Base-by-base conservation (phyloP, 2,329 filamentous ascomycete genomes). In the Colletotrichum sp. region DNA sequence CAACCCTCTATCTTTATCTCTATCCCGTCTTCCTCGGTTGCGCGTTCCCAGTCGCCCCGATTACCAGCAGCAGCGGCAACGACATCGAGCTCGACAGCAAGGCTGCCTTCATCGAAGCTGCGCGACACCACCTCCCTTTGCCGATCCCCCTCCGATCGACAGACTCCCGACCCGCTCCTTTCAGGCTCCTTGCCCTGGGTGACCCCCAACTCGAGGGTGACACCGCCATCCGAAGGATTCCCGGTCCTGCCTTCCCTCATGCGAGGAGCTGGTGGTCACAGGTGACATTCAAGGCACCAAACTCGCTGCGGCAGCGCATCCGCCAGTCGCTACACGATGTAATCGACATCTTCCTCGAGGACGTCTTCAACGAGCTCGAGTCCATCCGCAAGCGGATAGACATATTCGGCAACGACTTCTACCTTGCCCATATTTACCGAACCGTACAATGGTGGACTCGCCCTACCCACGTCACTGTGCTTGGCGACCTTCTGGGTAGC, bases 131-230 rank as follows among this genome's bases (percentile, higher is more conserved):
- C 75, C 57, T 79, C 3, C 62, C 74, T 29, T 62, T 74, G 8
- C 64, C 73, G 15, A 78, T 3, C 43, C 78, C 29, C 75, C 71
- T 75, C 54, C 79, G 76, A 31, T 78, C 76, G 21, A 80, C 79
- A 65, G 78, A 78, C 78, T 73, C 58, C 79, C 76, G 69, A 76
- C 81, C 36, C 12, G 94, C 95, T 5, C 95, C 95, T 1, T 98
- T 98, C 80, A 91, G 96, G 72, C 90, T 98, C 5, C 92, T 98
- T 16, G 92, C 95, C 2, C 90, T 98, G 27, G 96, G 94, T 74
- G 96, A 98, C 82, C 96, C 96, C 7, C 96, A 98, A 82, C 90
- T 98, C 68, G 96, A 98, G 84, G 96, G 96, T 78, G 95, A 98
- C 81, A 95, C 93, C 3, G 95, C 94, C 8, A 92, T 98, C 31